These are phyloP conservation scores for Curvularia lunata DNA, from an alignment of 2,329 filamentous ascomycete genomes.

Conservation along the genomic window DNA sequence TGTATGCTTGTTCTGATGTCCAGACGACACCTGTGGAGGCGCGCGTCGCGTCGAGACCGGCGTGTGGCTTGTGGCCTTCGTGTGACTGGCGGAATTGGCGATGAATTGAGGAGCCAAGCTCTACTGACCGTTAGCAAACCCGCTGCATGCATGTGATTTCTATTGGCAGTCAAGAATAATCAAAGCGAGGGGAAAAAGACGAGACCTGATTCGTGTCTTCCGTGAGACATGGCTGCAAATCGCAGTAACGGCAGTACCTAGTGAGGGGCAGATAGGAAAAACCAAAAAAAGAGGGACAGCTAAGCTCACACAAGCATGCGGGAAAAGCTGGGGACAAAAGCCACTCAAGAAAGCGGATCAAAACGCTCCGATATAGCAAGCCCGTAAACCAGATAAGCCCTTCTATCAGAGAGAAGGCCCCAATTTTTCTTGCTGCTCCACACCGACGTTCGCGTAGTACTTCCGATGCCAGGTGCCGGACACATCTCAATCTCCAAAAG, in stretches of 20 bases:
- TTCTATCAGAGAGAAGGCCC: neutral
- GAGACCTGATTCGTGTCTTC: constrained; percentile 17
- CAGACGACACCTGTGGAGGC: constrained; percentile 94
- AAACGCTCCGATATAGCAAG: neutral
- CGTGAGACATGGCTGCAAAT: constrained; percentile 7
- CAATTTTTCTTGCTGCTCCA: constrained; percentile 2
- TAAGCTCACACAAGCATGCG: neutral
- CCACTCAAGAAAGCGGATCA: neutral
- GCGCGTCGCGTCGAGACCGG: constrained; percentile 85
- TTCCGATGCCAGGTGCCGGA: constrained; percentile 4
- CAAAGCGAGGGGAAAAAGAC: neutral
- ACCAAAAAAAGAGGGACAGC: constrained; percentile 1
- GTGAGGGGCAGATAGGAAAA: neutral
- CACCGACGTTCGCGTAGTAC: neutral
- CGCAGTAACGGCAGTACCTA: neutral
- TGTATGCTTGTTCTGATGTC: constrained; percentile 85
- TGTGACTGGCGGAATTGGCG: constrained; percentile 88
- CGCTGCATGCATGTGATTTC: neutral
- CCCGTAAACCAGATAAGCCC: neutral
- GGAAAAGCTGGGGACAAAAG: neutral
- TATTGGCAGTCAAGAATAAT: neutral
- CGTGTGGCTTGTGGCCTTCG: constrained; percentile 88
- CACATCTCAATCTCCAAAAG: constrained; percentile 3
- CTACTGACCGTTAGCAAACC: constrained; percentile 52
- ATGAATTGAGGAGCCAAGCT: constrained; percentile 83